These are phyloP conservation scores for Pythium phragmiticola DNA, from an alignment of 352 stramenopile species.

Conservation along the genomic window DNA sequence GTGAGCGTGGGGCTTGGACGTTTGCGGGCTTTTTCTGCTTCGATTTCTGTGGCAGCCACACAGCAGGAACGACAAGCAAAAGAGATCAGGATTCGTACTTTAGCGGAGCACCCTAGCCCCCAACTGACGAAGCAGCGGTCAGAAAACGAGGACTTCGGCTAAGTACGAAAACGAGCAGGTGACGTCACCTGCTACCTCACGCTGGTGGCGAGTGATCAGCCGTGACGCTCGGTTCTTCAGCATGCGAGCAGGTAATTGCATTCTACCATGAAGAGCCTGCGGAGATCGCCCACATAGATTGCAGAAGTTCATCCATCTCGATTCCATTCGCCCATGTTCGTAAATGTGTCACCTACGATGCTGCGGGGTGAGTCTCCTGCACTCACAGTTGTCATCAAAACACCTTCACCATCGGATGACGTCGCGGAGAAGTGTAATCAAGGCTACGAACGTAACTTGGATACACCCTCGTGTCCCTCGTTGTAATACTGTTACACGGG, in stretches of 20 bases:
- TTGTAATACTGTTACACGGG: not conserved
- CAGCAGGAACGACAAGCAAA: constrained; percentile 6
- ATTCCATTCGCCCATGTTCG: not conserved
- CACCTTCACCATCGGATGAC: not conserved
- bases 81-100: constrained; percentile 16
- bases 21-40: constrained; percentile 40
- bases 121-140: constrained; percentile 12
- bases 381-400: too few species aligned
- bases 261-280: too few species aligned
- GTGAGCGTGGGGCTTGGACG: constrained; percentile 14
- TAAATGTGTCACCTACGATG: not conserved
- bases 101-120: not conserved
- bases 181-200: not conserved
- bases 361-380: not conserved
- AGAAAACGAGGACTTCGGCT: constrained; percentile 1
- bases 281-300: too few species aligned
- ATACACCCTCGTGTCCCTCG: not conserved
- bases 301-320: too few species aligned
- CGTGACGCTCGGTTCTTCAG: not conserved
- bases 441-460: not conserved
- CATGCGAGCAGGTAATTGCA: too few species aligned
- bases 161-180: constrained; percentile 23
- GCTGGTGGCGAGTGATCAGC: too few species aligned
- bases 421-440: too few species aligned
- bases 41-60: constrained; percentile 34